phyloP scores from a whole-genome alignment of 2,329 filamentous ascomycete species.

The Teratosphaeria viscida region DNA sequence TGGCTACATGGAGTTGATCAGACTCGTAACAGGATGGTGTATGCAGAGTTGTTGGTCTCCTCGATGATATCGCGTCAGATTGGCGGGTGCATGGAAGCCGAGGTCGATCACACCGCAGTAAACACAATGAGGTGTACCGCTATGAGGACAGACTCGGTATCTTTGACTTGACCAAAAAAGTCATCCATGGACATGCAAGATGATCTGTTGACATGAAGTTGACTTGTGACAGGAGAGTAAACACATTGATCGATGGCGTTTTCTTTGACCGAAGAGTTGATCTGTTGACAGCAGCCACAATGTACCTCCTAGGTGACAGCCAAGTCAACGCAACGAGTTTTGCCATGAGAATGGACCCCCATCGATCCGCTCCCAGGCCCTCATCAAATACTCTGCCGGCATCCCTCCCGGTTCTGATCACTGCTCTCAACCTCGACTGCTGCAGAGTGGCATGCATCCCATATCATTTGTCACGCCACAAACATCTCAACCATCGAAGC shows the following conservation, averaged over 20 bases:
- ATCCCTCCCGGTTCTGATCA: no score
- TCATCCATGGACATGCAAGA: no score
- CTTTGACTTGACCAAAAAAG: neutral
- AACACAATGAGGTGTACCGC: neutral
- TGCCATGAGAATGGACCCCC: neutral
- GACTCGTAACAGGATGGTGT: no score
- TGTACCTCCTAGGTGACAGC: neutral
- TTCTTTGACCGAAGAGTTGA: no score
- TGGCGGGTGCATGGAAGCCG: neutral
- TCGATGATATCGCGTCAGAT: neutral
- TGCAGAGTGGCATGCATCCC: no score
- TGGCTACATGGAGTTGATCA: neutral
- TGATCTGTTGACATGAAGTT: no score
- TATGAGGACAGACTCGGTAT: neutral
- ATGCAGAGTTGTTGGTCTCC: no score
- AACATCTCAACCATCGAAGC: no score
- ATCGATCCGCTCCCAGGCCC: neutral
- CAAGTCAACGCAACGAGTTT: neutral
- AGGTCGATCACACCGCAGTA: neutral
- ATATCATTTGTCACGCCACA: no score
- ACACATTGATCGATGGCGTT: no score
- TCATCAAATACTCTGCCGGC: neutral
- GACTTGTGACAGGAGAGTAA: no score
- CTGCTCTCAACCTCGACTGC: no score
- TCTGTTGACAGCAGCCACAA: neutral